These are phyloP conservation scores for Trichoderma gamsii DNA, from an alignment of 495 filamentous ascomycete genomes.

Conservation along the genomic window DNA sequence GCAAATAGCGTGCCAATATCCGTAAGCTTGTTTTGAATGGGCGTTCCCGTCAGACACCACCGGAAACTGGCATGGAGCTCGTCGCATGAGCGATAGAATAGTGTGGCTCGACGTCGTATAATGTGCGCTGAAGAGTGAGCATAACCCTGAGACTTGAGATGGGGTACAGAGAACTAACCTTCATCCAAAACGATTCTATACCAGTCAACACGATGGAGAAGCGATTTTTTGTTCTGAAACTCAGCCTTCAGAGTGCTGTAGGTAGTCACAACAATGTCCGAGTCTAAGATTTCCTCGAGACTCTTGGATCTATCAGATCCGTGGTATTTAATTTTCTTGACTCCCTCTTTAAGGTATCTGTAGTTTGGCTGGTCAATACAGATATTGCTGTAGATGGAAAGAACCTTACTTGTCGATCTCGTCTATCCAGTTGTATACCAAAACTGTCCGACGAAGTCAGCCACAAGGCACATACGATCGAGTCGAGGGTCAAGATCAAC, in stretches of 20 bases:
- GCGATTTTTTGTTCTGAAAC: constrained; percentile 13
- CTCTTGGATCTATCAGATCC: constrained; percentile 24
- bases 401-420: constrained; percentile 26
- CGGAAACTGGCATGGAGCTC: constrained; percentile 29
- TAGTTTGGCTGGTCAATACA: neutral
- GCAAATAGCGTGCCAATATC: constrained; percentile 42
- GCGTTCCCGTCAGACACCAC: constrained; percentile 47
- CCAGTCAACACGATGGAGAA: constrained; percentile 32
- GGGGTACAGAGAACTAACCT: constrained; percentile 25
- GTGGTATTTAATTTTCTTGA: constrained; percentile 33
- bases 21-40: constrained; percentile 46
- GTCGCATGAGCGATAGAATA: constrained; percentile 26
- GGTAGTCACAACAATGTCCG: constrained; percentile 37
- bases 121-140: constrained; percentile 24
- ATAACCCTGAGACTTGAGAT: neutral
- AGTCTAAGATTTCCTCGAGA: constrained; percentile 21
- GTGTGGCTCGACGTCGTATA: constrained; percentile 30
- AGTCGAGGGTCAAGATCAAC: neutral
- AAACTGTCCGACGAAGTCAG: neutral
- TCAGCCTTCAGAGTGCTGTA: constrained; percentile 35
- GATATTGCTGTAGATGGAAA: neutral
- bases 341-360: constrained; percentile 24
- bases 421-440: constrained; percentile 27
- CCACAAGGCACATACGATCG: neutral
- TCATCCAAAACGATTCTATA: constrained; percentile 42